phyloP scores from a whole-genome alignment of 108 stramenopile genomes.

The Skeletonema tropicum region DNA sequence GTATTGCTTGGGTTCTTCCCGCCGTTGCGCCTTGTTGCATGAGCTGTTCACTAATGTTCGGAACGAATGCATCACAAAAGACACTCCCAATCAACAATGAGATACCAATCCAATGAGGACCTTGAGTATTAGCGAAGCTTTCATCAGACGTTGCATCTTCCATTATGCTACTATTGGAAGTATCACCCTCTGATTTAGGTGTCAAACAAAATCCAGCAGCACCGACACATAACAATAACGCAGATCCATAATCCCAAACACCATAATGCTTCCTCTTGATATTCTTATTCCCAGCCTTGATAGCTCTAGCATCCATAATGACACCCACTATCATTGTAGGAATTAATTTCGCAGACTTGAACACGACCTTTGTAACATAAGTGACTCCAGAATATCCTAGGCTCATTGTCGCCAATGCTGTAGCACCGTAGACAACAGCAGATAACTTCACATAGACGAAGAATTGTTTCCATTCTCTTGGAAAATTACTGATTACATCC shows the following conservation, averaged over 20 bases:
- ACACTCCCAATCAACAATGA: slow-evolving; percentile 55
- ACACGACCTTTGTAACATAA: slow-evolving; percentile 79
- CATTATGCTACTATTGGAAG: slow-evolving; percentile 8
- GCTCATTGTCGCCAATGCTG: slow-evolving; percentile 56
- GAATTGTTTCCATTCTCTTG: slow-evolving; percentile 37
- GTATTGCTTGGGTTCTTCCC: slow-evolving; percentile 9
- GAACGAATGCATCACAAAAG: slow-evolving; percentile 73
- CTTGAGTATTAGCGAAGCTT: slow-evolving; percentile 3
- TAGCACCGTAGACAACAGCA: slow-evolving; percentile 65
- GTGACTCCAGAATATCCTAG: slow-evolving; percentile 58
- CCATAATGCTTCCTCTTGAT: slow-evolving; percentile 48
- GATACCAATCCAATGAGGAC: slow-evolving; percentile 49
- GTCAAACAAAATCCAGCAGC: slow-evolving; percentile 65
- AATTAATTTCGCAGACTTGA: slow-evolving; percentile 68
- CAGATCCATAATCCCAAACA: slow-evolving; percentile 55
- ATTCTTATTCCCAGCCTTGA: slow-evolving; percentile 21
- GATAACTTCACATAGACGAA: slow-evolving; percentile 56
- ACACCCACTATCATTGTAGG: slow-evolving; percentile 74
- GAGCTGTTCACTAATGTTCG: slow-evolving; percentile 65
- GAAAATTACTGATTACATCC: slow-evolving; percentile 51
- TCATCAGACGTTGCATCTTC: slow-evolving; percentile 9
- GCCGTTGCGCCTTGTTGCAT: slow-evolving; percentile 36
- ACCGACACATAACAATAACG: slow-evolving; percentile 60
- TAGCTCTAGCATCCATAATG: slow-evolving; percentile 42
- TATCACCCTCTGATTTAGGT: slow-evolving; percentile 10